Conservation (phyloP, 2,329 filamentous ascomycete species). For the Proliferodiscus dingleyae region DNA sequence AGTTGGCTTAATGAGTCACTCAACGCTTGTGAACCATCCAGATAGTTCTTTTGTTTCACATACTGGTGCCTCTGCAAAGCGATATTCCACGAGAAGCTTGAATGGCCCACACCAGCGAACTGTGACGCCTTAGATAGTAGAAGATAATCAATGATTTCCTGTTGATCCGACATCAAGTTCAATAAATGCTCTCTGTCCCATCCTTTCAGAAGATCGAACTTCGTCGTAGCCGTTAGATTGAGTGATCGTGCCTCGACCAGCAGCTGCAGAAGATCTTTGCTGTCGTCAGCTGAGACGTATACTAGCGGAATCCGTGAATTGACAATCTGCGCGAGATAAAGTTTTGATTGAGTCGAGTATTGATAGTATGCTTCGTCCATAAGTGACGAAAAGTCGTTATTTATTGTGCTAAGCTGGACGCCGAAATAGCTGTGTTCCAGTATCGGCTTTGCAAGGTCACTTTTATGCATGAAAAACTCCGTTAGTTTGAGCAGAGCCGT, state of each 20-base stretch:
- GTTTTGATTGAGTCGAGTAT: conserved; percentile 10
- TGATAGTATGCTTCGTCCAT: conserved; percentile 14
- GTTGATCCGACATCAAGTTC: conserved; percentile 40
- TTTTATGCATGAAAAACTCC: conserved; percentile 17
- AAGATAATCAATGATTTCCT: conserved; percentile 44
- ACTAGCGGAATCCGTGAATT: conserved; percentile 6
- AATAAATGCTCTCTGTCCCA: conserved; percentile 31
- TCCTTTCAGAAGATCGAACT: conserved; percentile 36
- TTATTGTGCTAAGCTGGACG: conserved; percentile 18
- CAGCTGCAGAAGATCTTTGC: conserved; percentile 4
- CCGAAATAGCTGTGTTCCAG: conserved; percentile 10
- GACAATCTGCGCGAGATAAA: conserved; percentile 9
- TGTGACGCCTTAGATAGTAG: conserved; percentile 38
- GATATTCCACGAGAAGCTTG: conserved; percentile 42
- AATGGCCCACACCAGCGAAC: conserved; percentile 39
- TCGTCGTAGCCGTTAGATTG: conserved; percentile 21
- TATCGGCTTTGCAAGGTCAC: conserved; percentile 26
- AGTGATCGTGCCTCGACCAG: background rate
- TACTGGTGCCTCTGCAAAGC: conserved; percentile 35
- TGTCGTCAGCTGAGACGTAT: conserved; percentile 16
- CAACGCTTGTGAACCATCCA: conserved; percentile 11
- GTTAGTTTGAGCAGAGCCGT: conserved; percentile 28
- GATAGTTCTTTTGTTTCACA: conserved; percentile 4
- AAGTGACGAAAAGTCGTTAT: conserved; percentile 14
- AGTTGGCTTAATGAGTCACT: conserved; percentile 15